A percentile compares a stretch with the other conserved stretches of the same genome.
Evolutionary conservation across 495 filamentous ascomycete genomes (phyloP).

Genomic region (Copromyces sp.): DNA sequence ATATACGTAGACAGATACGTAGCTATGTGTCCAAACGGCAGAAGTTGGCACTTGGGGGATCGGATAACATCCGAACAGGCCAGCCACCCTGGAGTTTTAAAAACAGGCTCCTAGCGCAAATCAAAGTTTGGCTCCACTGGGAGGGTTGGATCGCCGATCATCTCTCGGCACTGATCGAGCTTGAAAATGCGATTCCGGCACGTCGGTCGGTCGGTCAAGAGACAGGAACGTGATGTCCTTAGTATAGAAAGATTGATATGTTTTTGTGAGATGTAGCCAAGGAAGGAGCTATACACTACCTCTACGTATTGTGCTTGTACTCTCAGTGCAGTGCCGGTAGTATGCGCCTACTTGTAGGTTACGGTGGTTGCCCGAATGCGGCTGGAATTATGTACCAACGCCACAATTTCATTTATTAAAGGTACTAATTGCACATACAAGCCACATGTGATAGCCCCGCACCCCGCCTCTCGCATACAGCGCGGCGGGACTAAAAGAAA

Average conservation of each 20-base stretch:
- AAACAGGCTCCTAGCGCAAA: neutral
- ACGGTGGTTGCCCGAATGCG: neutral
- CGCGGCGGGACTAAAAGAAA: neutral
- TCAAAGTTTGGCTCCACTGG: neutral
- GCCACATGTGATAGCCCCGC: neutral
- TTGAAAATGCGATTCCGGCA: neutral
- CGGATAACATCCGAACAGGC: neutral
- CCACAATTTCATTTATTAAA: neutral
- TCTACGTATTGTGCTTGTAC: neutral
- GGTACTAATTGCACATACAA: neutral
- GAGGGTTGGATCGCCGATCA: neutral
- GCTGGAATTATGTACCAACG: neutral
- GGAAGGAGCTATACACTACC: neutral
- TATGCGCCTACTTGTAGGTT: neutral
- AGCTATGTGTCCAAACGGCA: neutral
- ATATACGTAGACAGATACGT: neutral
- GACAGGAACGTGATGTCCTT: neutral
- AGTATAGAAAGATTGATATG: neutral
- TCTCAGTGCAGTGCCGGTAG: neutral
- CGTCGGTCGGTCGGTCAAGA: neutral
- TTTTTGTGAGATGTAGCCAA: neutral
- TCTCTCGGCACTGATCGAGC: neutral
- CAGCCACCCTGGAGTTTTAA: neutral
- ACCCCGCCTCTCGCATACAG: neutral
- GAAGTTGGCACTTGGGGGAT: neutral